Percentiles rank a stretch among this genome's conserved stretches.
Conservation (phyloP, 1,284 basidiomycete genomes). For the Lentinus polychrous region DNA sequence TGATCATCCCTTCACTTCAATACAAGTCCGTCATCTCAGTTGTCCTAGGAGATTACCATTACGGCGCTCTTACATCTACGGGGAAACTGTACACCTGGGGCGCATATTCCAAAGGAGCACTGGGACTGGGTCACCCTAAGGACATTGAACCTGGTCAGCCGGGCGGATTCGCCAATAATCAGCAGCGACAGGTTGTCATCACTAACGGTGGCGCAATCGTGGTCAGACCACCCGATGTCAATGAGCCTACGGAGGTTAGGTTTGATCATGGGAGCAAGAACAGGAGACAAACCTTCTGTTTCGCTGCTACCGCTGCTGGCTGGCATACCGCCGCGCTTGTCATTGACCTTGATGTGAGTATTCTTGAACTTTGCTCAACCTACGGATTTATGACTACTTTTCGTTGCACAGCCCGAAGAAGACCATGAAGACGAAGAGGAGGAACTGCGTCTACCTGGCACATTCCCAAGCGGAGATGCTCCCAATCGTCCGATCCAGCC, state of each 20-base stretch:
- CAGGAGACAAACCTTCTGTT: conserved; percentile 60
- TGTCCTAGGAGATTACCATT: conserved; percentile 86
- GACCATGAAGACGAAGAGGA: conserved; percentile 10
- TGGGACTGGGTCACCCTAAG: conserved; percentile 74
- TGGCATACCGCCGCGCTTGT: conserved; percentile 88
- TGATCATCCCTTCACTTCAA: conserved; percentile 65
- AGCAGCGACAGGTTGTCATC: conserved; percentile 26
- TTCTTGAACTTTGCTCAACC: not conserved
- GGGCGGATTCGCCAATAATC: conserved; percentile 47
- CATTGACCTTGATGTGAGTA: conserved; percentile 62
- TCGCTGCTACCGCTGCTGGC: conserved; percentile 71
- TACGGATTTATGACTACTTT: not conserved
- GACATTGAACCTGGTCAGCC: conserved; percentile 44
- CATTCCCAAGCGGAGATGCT: too few species aligned
- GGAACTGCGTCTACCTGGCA: conserved; percentile 3
- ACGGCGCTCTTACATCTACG: conserved; percentile 69
- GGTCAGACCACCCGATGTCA: conserved; percentile 34
- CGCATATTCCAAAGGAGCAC: conserved; percentile 65
- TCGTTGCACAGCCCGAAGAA: conserved; percentile 8
- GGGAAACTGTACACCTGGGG: conserved; percentile 88
- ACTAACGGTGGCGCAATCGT: conserved; percentile 18
- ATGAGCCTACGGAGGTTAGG: conserved; percentile 58
- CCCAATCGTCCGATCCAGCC: too few species aligned
- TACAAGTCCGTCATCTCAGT: conserved; percentile 74
- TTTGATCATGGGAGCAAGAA: conserved; percentile 54